Evolutionary conservation across 1,284 basidiomycete genomes (phyloP), one percentile per base, ranked within the genome.

Genomic region (Ustilago nuda): DNA sequence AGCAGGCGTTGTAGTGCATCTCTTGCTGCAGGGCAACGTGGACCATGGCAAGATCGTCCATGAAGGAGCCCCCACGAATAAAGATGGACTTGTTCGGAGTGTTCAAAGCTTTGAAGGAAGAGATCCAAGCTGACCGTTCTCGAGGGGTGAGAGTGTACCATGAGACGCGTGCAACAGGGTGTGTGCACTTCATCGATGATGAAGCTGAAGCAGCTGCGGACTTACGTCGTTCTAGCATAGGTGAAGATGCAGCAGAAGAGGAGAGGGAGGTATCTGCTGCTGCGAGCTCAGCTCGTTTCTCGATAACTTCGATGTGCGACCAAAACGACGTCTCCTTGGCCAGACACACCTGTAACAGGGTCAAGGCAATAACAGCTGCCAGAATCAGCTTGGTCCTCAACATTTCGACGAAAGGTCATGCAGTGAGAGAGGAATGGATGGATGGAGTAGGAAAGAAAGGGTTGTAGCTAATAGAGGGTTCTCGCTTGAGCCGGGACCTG

Each of bases 1-100:
- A 71, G 45, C 65, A 71, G 13, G 68, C 54, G 32, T 72, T 76
- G 68, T 65, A 76, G 8, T 76, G 73, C 65, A 76, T 60, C 43
- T 75, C 72, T 35, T 66, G 50, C 53, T 75, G 72, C 51, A 75
- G 7, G 1, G 57, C 67, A 15, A 75, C 59, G 46, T 75, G 72
- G 2, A 71, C 72, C 37, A 75, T 50, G 0, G 57, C 52, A 3
- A 75, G 52, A n/a, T 75, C 72, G 35, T 75, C 72, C 59, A 75
- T 66, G 36, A 66, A 71, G 0, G 51, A 53, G 3, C 72, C 72
- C 1, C 56, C 61, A 0, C 46, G 23, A 30, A 75, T 50, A n/a
- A 75, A 75, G 58, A 75, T 71, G 13, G 64, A 67, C n/a, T 65
- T 60, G 12, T 54, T 54, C 0, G 53, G 59, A 1, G 15, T 43